Evolutionary conservation across 768 basidiomycete species (phyloP).

Genomic region (Candolleomyces eurysporus): DNA sequence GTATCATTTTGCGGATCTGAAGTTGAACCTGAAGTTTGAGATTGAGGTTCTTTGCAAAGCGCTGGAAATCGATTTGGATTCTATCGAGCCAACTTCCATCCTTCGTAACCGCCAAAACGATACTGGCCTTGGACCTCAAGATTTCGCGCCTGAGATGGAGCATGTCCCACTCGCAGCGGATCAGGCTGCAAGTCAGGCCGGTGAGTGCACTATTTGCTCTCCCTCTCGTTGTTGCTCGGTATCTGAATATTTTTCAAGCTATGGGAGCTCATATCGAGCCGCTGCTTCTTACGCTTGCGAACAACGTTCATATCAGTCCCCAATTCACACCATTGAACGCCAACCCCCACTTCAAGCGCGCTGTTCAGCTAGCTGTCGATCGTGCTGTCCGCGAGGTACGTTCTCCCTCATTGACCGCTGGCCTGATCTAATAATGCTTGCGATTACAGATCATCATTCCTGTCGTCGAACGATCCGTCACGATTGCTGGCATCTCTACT

Average conservation of each 20-base stretch:
- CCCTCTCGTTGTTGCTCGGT: background rate
- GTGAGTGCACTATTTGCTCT: slow-evolving; percentile 31
- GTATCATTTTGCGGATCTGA: slow-evolving; percentile 96
- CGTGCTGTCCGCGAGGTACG: slow-evolving; percentile 90
- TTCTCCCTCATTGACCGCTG: slow-evolving; percentile 1
- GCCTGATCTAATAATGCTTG: slow-evolving; percentile 1
- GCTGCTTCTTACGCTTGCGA: slow-evolving; percentile 68
- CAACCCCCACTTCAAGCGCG: slow-evolving; percentile 85
- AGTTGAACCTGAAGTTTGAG: slow-evolving; percentile 96
- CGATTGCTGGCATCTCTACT: slow-evolving; percentile 97
- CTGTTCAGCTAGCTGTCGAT: slow-evolving; percentile 88
- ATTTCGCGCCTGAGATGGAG: slow-evolving; percentile 80
- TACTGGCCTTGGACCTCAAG: slow-evolving; percentile 65
- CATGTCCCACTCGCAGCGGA: slow-evolving; percentile 75
- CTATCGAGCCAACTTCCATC: slow-evolving; percentile 79
- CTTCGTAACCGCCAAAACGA: slow-evolving; percentile 77
- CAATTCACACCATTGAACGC: slow-evolving; percentile 72
- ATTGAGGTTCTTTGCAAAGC: slow-evolving; percentile 96
- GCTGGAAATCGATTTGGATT: slow-evolving; percentile 82
- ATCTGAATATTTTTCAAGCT: slow-evolving; percentile 12
- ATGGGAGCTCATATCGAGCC: slow-evolving; percentile 79
- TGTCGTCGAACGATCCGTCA: slow-evolving; percentile 96
- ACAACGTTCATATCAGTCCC: slow-evolving; percentile 72
- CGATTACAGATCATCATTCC: slow-evolving; percentile 81
- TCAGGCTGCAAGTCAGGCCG: slow-evolving; percentile 47